Conservation (phyloP, 345 rosid genomes). For the Eutrema yunnanense region DNA sequence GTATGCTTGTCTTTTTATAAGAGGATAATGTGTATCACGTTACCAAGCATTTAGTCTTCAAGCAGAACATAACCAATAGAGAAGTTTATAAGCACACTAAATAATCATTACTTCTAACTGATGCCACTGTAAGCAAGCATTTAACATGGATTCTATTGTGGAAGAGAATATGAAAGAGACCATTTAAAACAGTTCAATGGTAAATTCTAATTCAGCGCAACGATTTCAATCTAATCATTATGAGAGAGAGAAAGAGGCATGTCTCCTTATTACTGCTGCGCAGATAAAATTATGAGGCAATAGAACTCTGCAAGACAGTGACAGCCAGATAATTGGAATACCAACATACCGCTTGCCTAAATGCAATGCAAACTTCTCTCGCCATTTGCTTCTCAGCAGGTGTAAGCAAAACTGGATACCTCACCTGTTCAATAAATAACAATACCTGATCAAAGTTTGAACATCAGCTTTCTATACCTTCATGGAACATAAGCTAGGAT, state of each 20-base stretch:
- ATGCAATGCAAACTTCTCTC: constrained; percentile 92
- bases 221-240: background rate
- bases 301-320: constrained; percentile 10
- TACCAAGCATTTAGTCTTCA: background rate
- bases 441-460: constrained; percentile 3
- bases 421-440: constrained; percentile 46
- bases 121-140: background rate
- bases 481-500: background rate
- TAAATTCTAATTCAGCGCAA: background rate
- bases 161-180: background rate
- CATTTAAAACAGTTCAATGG: background rate
- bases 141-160: background rate
- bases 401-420: constrained; percentile 85
- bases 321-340: background rate
- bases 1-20: background rate
- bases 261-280: too few species aligned
- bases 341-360: constrained; percentile 86
- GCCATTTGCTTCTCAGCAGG: constrained; percentile 99
- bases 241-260: background rate
- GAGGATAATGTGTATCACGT: background rate
- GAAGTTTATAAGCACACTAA: background rate
- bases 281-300: background rate
- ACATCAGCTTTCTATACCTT: constrained; percentile 1
- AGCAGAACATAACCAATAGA: background rate
- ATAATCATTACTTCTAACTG: background rate